Evolutionary conservation across 2,329 filamentous ascomycete genomes (phyloP).

Genomic region (Alternaria ethzedia): DNA sequence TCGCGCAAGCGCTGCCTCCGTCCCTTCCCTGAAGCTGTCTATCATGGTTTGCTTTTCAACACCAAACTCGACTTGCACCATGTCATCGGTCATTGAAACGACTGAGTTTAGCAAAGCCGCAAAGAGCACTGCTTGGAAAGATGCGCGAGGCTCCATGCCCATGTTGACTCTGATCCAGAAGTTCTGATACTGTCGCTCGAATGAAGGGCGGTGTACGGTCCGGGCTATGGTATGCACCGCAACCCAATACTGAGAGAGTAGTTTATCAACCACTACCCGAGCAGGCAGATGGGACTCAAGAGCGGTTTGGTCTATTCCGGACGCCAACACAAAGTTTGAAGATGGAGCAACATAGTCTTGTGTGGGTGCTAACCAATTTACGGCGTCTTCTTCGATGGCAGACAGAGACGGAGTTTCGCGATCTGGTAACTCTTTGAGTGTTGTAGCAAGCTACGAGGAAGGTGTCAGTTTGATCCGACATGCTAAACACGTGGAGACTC

Average conservation of each 20-base stretch:
- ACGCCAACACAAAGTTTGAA: constrained; percentile 70
- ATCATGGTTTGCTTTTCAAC: constrained; percentile 64
- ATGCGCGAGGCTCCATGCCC: constrained; percentile 67
- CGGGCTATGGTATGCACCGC: constrained; percentile 72
- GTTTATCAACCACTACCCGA: constrained; percentile 62
- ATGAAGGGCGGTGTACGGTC: constrained; percentile 71
- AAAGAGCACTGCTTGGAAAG: constrained; percentile 72
- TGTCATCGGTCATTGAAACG: constrained; percentile 67
- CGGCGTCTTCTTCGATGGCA: constrained; percentile 19
- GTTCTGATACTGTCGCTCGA: constrained; percentile 67
- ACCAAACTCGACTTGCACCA: constrained; percentile 60
- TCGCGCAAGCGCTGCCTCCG: constrained; percentile 70
- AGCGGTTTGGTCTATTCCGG: constrained; percentile 50
- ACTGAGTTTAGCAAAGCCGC: constrained; percentile 72
- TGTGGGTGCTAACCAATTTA: constrained; percentile 67
- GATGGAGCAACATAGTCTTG: constrained; percentile 71
- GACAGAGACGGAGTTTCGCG: constrained; percentile 12
- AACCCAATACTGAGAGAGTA: constrained; percentile 71
- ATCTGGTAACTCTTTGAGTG: constrained; percentile 37
- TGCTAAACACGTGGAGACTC: constrained; percentile 26
- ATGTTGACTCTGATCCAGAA: constrained; percentile 70
- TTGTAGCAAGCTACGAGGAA: constrained; percentile 34
- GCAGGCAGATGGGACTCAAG: constrained; percentile 68
- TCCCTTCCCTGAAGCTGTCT: constrained; percentile 61
- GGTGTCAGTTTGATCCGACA: constrained; percentile 1